Percentiles rank a stretch among this genome's conserved stretches.
Evolutionary conservation across 1,284 basidiomycete genomes (phyloP).

Genomic region (Ceratorhiza oryzae-sativae): DNA sequence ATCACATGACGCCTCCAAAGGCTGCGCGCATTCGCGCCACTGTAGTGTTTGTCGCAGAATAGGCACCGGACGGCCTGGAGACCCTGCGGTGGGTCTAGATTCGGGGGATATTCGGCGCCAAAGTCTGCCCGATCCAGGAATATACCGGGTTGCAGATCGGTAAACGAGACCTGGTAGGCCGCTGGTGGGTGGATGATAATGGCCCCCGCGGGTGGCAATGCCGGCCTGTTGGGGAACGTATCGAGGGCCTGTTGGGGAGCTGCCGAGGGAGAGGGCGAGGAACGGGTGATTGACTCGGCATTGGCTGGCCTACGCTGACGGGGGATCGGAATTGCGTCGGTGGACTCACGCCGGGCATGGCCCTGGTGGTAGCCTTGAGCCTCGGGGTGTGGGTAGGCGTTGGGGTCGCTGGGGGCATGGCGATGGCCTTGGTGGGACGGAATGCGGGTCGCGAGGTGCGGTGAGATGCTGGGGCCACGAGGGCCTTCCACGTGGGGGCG

Average conservation of each 20-base stretch:
- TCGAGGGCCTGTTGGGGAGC: slow-evolving; percentile 20
- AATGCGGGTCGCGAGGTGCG: slow-evolving; percentile 30
- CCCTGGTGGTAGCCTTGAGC: background rate
- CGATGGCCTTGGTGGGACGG: slow-evolving; percentile 34
- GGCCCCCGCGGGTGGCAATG: slow-evolving; percentile 30
- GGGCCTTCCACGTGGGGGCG: slow-evolving; percentile 33
- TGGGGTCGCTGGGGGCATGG: slow-evolving; percentile 32
- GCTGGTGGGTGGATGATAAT: slow-evolving; percentile 36
- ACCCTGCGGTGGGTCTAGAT: slow-evolving; percentile 42
- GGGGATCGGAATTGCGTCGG: slow-evolving; percentile 24
- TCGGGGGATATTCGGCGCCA: slow-evolving; percentile 41
- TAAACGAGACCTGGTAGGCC: slow-evolving; percentile 37
- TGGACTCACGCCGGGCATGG: slow-evolving; percentile 28
- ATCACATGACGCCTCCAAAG: slow-evolving; percentile 43
- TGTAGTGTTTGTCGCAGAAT: slow-evolving; percentile 43
- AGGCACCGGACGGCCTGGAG: slow-evolving; percentile 41
- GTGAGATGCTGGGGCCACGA: slow-evolving; percentile 31
- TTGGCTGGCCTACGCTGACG: slow-evolving; percentile 32
- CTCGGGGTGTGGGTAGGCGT: slow-evolving; percentile 6
- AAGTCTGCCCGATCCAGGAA: slow-evolving; percentile 42
- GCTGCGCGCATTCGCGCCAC: slow-evolving; percentile 42
- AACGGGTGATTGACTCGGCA: slow-evolving; percentile 23
- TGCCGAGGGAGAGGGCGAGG: slow-evolving; percentile 28
- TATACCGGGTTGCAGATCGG: slow-evolving; percentile 40
- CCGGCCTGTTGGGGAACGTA: slow-evolving; percentile 25